Evolutionary conservation across 2,329 filamentous ascomycete genomes (phyloP).

Genomic region (Torrubiellomyces zombiae): DNA sequence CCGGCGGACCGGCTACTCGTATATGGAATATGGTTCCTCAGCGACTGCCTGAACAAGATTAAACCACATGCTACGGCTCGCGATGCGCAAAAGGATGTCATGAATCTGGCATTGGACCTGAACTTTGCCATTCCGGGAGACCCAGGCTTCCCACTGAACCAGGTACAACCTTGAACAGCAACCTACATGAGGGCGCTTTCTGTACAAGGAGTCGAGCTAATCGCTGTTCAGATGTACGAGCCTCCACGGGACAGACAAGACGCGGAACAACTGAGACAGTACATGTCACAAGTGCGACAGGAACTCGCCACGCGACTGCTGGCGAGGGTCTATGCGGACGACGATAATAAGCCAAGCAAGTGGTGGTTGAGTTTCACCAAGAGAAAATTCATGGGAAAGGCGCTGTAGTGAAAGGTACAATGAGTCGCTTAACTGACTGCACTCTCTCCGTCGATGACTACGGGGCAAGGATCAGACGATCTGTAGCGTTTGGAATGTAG

Average conservation of each 20-base stretch:
- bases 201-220: background rate
- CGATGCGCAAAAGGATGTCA: constrained; percentile 55
- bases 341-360: constrained; percentile 55
- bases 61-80: constrained; percentile 51
- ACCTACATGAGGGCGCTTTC: background rate
- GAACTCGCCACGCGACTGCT: constrained; percentile 73
- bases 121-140: constrained; percentile 94
- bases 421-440: background rate
- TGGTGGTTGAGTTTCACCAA: constrained; percentile 99
- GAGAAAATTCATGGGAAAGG: constrained; percentile 99
- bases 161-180: constrained; percentile 36
- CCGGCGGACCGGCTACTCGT: constrained; percentile 86
- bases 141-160: constrained; percentile 82
- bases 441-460: background rate
- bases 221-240: constrained; percentile 58
- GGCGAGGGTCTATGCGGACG: constrained; percentile 72
- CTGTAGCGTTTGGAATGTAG: too few relatives aligned
- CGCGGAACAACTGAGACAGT: constrained; percentile 75
- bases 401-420: constrained; percentile 33
- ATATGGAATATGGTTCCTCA: constrained; percentile 91
- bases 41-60: constrained; percentile 79
- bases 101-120: constrained; percentile 76
- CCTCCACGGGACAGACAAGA: constrained; percentile 73
- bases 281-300: constrained; percentile 82
- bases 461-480: constrained; percentile 4